Evolutionary conservation across 2,329 filamentous ascomycete genomes (phyloP).

Genomic region (Penicillium palitans): DNA sequence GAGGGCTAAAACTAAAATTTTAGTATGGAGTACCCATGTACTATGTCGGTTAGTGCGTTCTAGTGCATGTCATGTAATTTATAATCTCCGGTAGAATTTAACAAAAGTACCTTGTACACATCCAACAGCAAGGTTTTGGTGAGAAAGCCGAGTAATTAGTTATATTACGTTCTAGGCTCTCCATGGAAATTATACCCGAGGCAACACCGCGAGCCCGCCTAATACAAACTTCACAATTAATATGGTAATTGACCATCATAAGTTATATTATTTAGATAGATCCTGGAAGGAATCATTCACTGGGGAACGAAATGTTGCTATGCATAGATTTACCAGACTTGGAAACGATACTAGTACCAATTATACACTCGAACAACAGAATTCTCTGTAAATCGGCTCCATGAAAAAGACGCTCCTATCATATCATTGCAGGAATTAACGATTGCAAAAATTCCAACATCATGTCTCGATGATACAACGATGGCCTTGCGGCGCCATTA

Average conservation of each 20-base stretch:
- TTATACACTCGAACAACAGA: neutral
- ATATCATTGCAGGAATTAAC: neutral
- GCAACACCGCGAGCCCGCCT: neutral
- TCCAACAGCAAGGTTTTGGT: neutral
- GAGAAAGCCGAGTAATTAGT: neutral
- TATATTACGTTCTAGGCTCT: neutral
- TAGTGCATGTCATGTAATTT: neutral
- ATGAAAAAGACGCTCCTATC: neutral
- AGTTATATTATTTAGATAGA: neutral
- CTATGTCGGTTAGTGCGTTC: neutral
- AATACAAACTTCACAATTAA: neutral
- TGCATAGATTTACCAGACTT: neutral
- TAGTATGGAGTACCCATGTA: neutral
- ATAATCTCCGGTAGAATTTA: neutral
- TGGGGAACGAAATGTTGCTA: neutral
- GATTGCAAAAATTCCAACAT: neutral
- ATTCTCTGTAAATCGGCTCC: neutral
- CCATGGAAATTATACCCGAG: neutral
- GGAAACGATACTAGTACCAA: neutral
- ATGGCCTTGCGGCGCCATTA: constrained; percentile 47
- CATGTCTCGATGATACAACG: constrained; percentile 40
- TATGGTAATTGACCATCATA: neutral
- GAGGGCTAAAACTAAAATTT: neutral
- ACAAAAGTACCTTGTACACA: neutral
- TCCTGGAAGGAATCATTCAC: neutral